These are phyloP conservation scores for Fomitopsis pinicola DNA, from an alignment of 1,284 basidiomycete species.

Conservation along the genomic window DNA sequence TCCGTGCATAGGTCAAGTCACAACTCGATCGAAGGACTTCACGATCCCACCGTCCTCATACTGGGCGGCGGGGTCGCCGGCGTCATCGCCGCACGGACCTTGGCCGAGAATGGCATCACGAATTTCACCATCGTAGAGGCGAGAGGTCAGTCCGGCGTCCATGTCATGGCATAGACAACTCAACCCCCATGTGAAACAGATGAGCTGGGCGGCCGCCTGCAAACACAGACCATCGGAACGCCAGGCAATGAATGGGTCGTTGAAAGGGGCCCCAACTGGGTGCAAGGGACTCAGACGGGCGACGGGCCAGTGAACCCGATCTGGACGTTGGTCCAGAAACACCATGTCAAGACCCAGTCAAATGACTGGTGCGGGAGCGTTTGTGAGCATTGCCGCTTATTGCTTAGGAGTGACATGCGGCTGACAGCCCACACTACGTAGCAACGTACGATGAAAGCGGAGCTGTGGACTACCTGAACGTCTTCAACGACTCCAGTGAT, in stretches of 20 bases:
- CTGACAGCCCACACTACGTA: constrained; percentile 16
- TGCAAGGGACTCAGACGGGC: constrained; percentile 44
- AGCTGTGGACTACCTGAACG: constrained; percentile 40
- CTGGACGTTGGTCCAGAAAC: constrained; percentile 48
- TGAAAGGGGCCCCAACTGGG: constrained; percentile 61
- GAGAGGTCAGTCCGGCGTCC: constrained; percentile 20
- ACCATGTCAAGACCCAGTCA: constrained; percentile 42
- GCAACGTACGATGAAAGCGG: constrained; percentile 51
- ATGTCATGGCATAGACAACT: background rate
- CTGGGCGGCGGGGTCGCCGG: constrained; percentile 65
- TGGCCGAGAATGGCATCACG: constrained; percentile 48
- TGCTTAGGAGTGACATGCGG: background rate
- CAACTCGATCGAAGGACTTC: background rate
- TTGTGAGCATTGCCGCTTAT: constrained; percentile 29
- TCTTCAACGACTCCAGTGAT: constrained; percentile 38
- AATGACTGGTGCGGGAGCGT: constrained; percentile 46
- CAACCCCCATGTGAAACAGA: background rate
- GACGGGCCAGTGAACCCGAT: constrained; percentile 56
- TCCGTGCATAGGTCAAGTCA: constrained; percentile 1
- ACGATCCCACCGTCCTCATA: constrained; percentile 36
- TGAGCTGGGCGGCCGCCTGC: constrained; percentile 60
- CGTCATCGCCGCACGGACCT: constrained; percentile 57
- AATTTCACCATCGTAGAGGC: constrained; percentile 61
- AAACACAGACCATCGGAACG: constrained; percentile 37
- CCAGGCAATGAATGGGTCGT: constrained; percentile 34